These are phyloP conservation scores for Citrus glauca DNA, from an alignment of 345 rosid genomes.

Conservation along the genomic window DNA sequence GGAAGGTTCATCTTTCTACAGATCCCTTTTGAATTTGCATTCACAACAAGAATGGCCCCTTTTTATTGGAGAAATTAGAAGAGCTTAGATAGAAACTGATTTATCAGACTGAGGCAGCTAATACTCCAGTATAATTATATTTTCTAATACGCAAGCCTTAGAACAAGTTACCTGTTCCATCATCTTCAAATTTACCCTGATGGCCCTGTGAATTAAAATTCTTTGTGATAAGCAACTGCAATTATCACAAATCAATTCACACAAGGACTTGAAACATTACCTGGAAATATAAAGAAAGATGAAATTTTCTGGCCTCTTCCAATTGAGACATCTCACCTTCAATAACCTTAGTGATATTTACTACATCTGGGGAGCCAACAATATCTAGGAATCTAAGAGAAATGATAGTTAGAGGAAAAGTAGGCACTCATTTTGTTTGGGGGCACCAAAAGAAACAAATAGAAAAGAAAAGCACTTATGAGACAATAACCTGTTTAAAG, in stretches of 20 bases:
- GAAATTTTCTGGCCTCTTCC: conserved; percentile 62
- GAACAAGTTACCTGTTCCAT: conserved; percentile 20
- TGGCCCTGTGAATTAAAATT: conserved; percentile 23
- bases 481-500: conserved; percentile 41
- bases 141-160: background rate
- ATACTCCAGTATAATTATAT: background rate
- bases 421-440: background rate
- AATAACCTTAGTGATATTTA: conserved; percentile 33
- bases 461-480: background rate
- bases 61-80: background rate
- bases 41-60: background rate
- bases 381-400: conserved; percentile 41
- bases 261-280: conserved; percentile 21
- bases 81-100: background rate
- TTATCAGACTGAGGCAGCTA: background rate
- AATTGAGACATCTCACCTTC: conserved; percentile 54
- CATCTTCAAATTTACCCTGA: conserved; percentile 15
- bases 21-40: background rate
- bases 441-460: background rate
- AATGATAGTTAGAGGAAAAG: background rate
- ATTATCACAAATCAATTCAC: background rate
- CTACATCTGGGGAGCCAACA: conserved; percentile 39
- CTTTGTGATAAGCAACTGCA: conserved; percentile 1
- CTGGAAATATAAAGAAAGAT: conserved; percentile 45
- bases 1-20: background rate